Evolutionary conservation across 2,329 filamentous ascomycete species (phyloP), one percentile per base, ranked within the genome.

Genomic region (Alternaria brassicae): DNA sequence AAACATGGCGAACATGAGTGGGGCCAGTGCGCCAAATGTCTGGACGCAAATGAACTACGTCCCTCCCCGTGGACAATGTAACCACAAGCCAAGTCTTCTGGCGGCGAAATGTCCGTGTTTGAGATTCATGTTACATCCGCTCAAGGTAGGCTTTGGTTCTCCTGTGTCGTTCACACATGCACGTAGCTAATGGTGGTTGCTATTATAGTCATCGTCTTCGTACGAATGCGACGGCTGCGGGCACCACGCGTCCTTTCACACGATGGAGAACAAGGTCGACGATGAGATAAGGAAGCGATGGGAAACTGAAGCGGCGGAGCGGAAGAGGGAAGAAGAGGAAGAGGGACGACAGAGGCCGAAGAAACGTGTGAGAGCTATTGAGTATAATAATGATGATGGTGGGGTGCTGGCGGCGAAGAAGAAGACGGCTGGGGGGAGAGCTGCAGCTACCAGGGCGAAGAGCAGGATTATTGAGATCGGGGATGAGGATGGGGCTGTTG

Each of bases 171-270:
- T n/a, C n/a, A n/a, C n/a, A n/a, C n/a, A n/a, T n/a, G n/a, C n/a
- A n/a, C 12, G 12, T 15, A 7, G 30, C 30, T 15, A 34, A 34
- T 2, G 15, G 12, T 34, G 4, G 15, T n/a, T n/a, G n/a, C n/a
- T 34, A 4, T 15, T 27, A 15, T 40, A 78, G 81, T 79, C 79
- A 10, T 73, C 82, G 9, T 82, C 82, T 1, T 82, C 79, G 6
- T 86, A 83, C 73, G 81, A 84, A 62, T 86, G 84, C 70, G 84
- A 86, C 68, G 84, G 84, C 48, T 86, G 84, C 64, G 72, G 71
- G 28, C 84, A 86, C 68, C 84, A 86, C 65, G 84, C 84, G 6
- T 82, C 79, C 10, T 86, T 84, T 63, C 84, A 86, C 71, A 79
- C 71, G 50, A 79, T 86, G 75, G 82, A 84, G 60, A 85, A 84